Conservation (phyloP, 768 basidiomycete species). For the Podaxis pistillaris region DNA sequence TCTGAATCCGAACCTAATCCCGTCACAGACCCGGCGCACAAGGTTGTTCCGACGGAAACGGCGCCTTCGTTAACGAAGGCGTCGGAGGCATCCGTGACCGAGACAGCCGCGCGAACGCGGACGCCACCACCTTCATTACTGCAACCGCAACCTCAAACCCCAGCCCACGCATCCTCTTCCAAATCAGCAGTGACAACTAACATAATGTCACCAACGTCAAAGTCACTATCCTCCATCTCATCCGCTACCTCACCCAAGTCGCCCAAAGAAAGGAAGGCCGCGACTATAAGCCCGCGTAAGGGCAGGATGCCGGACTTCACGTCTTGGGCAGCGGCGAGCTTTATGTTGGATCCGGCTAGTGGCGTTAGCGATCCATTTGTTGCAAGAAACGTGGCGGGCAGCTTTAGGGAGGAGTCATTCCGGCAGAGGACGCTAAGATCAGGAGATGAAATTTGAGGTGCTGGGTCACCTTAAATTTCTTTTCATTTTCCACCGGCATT, state of each 20-base stretch:
- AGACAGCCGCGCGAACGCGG: neutral
- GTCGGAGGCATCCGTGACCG: neutral
- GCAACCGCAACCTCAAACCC: neutral
- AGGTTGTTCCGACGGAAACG: neutral
- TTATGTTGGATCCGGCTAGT: slow-evolving; percentile 21
- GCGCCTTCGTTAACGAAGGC: neutral
- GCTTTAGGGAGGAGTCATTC: slow-evolving; percentile 34
- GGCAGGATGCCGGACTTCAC: neutral
- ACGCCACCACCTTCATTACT: neutral
- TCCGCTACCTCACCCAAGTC: slow-evolving; percentile 17
- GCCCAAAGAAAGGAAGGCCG: slow-evolving; percentile 15
- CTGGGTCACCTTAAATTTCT: neutral
- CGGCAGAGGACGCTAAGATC: slow-evolving; percentile 22
- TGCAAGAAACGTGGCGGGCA: slow-evolving; percentile 23
- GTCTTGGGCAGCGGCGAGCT: slow-evolving; percentile 28
- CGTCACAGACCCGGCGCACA: slow-evolving; percentile 11
- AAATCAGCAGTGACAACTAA: neutral
- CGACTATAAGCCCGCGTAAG: neutral
- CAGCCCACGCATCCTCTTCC: neutral
- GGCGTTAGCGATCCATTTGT: slow-evolving; percentile 28
- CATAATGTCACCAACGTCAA: neutral
- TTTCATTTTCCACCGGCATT: neutral
- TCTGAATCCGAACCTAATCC: slow-evolving; percentile 15
- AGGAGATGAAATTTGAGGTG: slow-evolving; percentile 7
- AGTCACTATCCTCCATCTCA: slow-evolving; percentile 20